Evolutionary conservation across 495 filamentous ascomycete species (phyloP), one percentile per base, ranked within the genome.

Genomic region (Thermochaetoides thermophila): DNA sequence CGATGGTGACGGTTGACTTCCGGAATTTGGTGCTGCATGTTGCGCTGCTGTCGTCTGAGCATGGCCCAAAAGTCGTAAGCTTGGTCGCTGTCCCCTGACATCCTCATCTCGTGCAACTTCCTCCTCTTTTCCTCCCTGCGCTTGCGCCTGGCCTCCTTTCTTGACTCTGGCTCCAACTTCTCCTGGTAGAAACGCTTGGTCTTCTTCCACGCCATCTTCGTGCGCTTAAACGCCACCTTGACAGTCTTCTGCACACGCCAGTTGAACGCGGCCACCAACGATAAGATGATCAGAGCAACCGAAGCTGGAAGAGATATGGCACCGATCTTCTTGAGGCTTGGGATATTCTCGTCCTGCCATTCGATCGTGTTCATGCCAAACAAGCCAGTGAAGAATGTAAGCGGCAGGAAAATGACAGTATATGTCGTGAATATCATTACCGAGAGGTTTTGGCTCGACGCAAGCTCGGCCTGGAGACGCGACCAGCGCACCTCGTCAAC

Each of bases 361-460:
- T 79, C 73, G 17, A 59, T 53, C 8, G 68, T 64, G 36, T 79
- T 78, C 55, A 79, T 73, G 15, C 74, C 74, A 34, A 78, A 78
- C 1, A 79, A 44, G 6, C 69, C 69, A 0, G 74, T 77, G 48
- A 79, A 78, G 55, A 79, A 79, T 13, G 66, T 71, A 3, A 78
- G 51, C 0, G 74, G 74, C 7, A 79, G 52, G 48, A 78, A 78
- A 15, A 78, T 69, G 37, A 79, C 71, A 15, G 70, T 77, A 49
- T 78, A 76, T 7, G 71, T 72, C 12, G 73, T 80, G 45, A 80
- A 78, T 15, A 78, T 73, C 71, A 78, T 75, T 16, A 78, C 63
- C 7, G 73, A 69, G 23, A 69, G 61, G 23, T 71, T 73, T 41
- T 78, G 74, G 23, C 64, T 66, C 19, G 69, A 68, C 0, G 74